Percentiles rank a stretch among this genome's conserved stretches.
Evolutionary conservation across 108 stramenopile genomes (phyloP).

Genomic region (Nitzschia sp.): DNA sequence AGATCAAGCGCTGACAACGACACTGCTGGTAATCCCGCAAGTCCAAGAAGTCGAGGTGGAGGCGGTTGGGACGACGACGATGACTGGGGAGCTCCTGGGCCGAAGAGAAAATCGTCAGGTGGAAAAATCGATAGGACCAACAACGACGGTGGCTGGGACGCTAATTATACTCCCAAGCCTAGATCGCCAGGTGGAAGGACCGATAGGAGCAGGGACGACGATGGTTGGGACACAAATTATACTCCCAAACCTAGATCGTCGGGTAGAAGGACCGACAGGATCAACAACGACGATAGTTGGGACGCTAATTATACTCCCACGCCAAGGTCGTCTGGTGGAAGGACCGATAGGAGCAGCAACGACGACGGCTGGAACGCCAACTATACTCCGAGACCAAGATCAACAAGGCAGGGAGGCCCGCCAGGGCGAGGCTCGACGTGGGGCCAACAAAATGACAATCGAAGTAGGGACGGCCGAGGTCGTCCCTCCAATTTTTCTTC

Average conservation of each 20-base stretch:
- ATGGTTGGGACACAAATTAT: constrained; percentile 24
- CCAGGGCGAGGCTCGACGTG: no score
- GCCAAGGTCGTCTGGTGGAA: neutral
- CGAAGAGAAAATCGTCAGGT: no score
- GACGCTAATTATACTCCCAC: neutral
- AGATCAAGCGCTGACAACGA: neutral
- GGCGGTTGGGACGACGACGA: neutral
- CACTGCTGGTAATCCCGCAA: neutral
- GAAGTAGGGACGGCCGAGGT: neutral
- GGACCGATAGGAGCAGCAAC: neutral
- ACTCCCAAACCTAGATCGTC: neutral
- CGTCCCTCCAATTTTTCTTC: constrained; percentile 15
- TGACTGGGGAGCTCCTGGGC: neutral
- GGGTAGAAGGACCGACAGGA: neutral
- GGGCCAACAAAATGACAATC: no score
- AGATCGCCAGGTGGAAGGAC: no score
- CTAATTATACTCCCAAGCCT: neutral
- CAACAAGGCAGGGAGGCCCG: no score
- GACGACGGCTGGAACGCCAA: neutral
- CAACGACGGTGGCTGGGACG: constrained; percentile 23
- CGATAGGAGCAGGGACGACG: neutral
- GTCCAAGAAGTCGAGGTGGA: neutral
- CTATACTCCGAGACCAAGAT: neutral
- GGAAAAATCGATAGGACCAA: neutral
- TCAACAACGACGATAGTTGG: neutral